These are phyloP conservation scores for Neonectria faginata DNA, from an alignment of 2,329 filamentous ascomycete species.

Conservation along the genomic window DNA sequence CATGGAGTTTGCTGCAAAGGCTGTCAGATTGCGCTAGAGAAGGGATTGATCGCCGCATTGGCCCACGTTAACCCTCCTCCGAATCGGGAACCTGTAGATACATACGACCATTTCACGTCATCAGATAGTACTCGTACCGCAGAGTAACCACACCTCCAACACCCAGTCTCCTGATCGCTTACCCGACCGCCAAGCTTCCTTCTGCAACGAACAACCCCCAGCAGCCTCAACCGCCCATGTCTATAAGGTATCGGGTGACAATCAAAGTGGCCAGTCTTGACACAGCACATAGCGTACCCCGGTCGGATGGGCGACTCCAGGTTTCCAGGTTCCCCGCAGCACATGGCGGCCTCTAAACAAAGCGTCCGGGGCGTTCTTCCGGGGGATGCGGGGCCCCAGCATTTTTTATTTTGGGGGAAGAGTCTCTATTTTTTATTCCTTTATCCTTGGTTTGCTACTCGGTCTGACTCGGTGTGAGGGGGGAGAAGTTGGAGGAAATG, in stretches of 20 bases:
- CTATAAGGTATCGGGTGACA: conserved; percentile 6
- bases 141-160: background rate
- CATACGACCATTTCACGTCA: background rate
- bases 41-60: too few species aligned
- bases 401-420: conserved; percentile 11
- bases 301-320: conserved; percentile 2
- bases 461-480: background rate
- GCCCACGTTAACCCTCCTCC: too few species aligned
- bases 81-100: too few species aligned
- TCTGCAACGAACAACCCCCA: background rate
- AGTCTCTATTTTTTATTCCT: background rate
- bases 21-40: too few species aligned
- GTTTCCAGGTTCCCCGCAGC: conserved; percentile 25
- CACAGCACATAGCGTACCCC: background rate
- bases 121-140: background rate
- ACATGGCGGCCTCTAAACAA: background rate
- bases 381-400: conserved; percentile 23
- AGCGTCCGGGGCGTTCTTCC: background rate
- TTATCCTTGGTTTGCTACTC: background rate
- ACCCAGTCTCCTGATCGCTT: conserved; percentile 16
- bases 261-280: background rate
- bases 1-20: too few species aligned
- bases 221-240: conserved; percentile 1
- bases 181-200: background rate
- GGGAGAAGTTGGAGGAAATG: background rate